These are phyloP conservation scores for Nemophila menziesii DNA, from an alignment of 257 asterid species.

Conservation along the genomic window DNA sequence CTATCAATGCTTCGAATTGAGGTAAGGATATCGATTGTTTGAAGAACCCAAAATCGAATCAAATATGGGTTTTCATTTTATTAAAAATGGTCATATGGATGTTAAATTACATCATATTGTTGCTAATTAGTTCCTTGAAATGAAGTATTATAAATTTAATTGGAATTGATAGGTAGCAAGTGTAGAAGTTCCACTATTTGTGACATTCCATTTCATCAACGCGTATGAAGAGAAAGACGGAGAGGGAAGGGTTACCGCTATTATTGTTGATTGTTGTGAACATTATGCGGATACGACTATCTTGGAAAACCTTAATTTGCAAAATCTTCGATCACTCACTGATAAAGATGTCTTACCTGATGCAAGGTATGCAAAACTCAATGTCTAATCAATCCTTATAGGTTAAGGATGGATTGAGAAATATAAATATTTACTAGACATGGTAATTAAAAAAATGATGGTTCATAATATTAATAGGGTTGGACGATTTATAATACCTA, in stretches of 20 bases:
- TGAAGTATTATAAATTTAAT: too few relatives aligned
- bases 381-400: too few relatives aligned
- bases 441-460: not conserved
- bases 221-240: conserved; percentile 92
- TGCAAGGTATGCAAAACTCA: conserved; percentile 39
- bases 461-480: conserved; percentile 30
- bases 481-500: conserved; percentile 77
- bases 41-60: too few relatives aligned
- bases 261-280: conserved; percentile 87
- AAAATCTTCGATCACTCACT: conserved; percentile 49
- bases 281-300: conserved; percentile 77
- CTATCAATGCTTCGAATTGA: too few relatives aligned
- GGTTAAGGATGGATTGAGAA: too few relatives aligned
- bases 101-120: too few relatives aligned
- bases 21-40: too few relatives aligned
- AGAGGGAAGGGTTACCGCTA: conserved; percentile 63
- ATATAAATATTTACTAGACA: not conserved
- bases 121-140: too few relatives aligned
- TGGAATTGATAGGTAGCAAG: conserved; percentile 59
- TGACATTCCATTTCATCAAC: conserved; percentile 86
- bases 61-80: too few relatives aligned
- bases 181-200: conserved; percentile 81
- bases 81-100: too few relatives aligned
- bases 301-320: conserved; percentile 54
- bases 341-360: conserved; percentile 74